Percentiles rank a stretch among this genome's conserved stretches.
Evolutionary conservation across 2,329 filamentous ascomycete species (phyloP).

Genomic region (Botrytis byssoidea): DNA sequence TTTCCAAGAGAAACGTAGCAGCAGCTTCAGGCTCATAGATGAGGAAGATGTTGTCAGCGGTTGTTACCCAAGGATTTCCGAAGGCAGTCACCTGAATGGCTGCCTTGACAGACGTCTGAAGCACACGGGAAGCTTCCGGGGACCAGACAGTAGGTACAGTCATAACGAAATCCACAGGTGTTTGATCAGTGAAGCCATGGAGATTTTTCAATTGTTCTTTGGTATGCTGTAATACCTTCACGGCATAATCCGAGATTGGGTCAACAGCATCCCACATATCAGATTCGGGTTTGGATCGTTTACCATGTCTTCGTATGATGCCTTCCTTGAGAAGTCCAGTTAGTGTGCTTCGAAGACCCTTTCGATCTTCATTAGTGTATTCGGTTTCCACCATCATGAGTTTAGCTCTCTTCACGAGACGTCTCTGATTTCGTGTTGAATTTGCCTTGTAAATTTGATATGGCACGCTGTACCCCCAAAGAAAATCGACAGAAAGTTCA

Average conservation of each 20-base stretch:
- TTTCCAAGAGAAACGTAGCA: conserved; percentile 33
- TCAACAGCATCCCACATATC: conserved; percentile 26
- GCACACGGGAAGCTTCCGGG: conserved; percentile 19
- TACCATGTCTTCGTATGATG: conserved; percentile 25
- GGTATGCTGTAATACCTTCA: conserved; percentile 25
- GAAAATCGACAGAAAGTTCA: conserved; percentile 12
- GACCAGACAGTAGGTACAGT: conserved; percentile 24
- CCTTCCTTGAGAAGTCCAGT: conserved; percentile 18
- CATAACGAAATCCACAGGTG: conserved; percentile 19
- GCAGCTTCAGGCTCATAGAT: conserved; percentile 38
- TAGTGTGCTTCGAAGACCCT: conserved; percentile 18
- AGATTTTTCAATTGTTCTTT: conserved; percentile 23
- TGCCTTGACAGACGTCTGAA: conserved; percentile 22
- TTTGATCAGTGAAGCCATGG: conserved; percentile 19
- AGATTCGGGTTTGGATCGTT: background rate
- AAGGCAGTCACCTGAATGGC: conserved; percentile 22
- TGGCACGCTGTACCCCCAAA: conserved; percentile 26
- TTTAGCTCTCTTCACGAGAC: conserved; percentile 24
- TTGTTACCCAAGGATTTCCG: conserved; percentile 20
- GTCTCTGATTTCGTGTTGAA: conserved; percentile 11
- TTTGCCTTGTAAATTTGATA: conserved; percentile 17
- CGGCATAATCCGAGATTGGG: conserved; percentile 25
- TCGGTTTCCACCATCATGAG: conserved; percentile 25
- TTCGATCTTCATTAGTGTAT: conserved; percentile 22
- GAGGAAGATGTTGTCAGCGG: conserved; percentile 37